Conservation (phyloP, 2,329 filamentous ascomycete species). For the Fusarium protoensiforme region DNA sequence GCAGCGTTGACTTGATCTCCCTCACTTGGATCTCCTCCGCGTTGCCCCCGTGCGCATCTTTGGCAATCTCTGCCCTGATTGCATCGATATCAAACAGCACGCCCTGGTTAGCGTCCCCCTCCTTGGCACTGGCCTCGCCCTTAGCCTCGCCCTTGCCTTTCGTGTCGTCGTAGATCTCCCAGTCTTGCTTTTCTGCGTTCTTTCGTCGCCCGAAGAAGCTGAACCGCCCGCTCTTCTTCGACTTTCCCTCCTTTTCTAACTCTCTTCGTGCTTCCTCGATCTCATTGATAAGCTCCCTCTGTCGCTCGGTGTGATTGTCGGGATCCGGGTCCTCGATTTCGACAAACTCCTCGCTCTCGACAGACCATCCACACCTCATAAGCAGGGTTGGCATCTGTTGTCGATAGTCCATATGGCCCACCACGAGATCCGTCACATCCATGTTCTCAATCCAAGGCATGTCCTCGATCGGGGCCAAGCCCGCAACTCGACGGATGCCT, state of each 20-base stretch:
- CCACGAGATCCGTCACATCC: slow-evolving; percentile 85
- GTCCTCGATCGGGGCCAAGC: slow-evolving; percentile 79
- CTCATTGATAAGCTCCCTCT: slow-evolving; percentile 94
- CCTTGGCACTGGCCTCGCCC: slow-evolving; percentile 41
- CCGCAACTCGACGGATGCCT: slow-evolving; percentile 89
- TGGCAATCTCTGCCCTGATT: slow-evolving; percentile 85
- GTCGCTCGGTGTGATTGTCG: slow-evolving; percentile 87
- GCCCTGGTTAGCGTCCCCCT: slow-evolving; percentile 62
- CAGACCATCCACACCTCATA: slow-evolving; percentile 88
- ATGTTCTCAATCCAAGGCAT: slow-evolving; percentile 90
- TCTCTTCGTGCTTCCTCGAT: slow-evolving; percentile 94
- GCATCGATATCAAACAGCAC: slow-evolving; percentile 97
- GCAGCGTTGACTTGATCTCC: slow-evolving; percentile 88
- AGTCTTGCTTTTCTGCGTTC: slow-evolving; percentile 83
- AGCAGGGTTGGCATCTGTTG: slow-evolving; percentile 89
- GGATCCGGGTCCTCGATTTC: slow-evolving; percentile 98
- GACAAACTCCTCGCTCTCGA: slow-evolving; percentile 92
- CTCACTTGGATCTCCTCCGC: slow-evolving; percentile 69
- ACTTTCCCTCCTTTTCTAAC: slow-evolving; percentile 82
- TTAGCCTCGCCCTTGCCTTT: slow-evolving; percentile 51
- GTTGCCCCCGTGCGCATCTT: slow-evolving; percentile 69
- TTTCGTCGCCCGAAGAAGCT: slow-evolving; percentile 87
- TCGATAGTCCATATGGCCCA: slow-evolving; percentile 97
- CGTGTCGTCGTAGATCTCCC: slow-evolving; percentile 91
- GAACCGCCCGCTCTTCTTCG: slow-evolving; percentile 69